These are phyloP conservation scores for Arabidopsis arenosa DNA, from an alignment of 345 rosid species.

Conservation along the genomic window DNA sequence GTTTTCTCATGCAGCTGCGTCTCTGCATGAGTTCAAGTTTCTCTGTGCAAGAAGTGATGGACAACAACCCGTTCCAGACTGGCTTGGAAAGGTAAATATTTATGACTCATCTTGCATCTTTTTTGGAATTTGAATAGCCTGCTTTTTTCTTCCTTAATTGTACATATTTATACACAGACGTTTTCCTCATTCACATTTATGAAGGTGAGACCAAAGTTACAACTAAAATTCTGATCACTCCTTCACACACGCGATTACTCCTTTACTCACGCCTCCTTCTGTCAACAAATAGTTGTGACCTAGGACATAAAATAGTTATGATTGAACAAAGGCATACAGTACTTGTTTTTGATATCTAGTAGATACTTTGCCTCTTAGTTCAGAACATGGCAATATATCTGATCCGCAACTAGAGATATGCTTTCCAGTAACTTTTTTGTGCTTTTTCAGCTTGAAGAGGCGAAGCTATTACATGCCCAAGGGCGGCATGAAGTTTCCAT, in stretches of 20 bases:
- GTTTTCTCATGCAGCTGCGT: conserved; percentile 88
- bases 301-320: conserved; percentile 11
- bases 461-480: conserved; percentile 88
- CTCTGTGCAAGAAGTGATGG: conserved; percentile 56
- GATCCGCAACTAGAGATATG: conserved; percentile 9
- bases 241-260: background rate
- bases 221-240: conserved; percentile 25
- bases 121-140: conserved; percentile 21
- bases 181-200: conserved; percentile 27
- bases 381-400: conserved; percentile 19
- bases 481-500: conserved; percentile 96
- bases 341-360: conserved; percentile 14
- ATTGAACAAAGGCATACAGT: conserved; percentile 6
- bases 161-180: conserved; percentile 4
- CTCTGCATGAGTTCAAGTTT: conserved; percentile 85
- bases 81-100: conserved; percentile 87
- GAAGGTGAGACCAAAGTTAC: conserved; percentile 13
- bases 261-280: background rate
- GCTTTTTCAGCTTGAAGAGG: conserved; percentile 86
- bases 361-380: conserved; percentile 26
- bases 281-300: conserved; percentile 23
- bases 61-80: conserved; percentile 56
- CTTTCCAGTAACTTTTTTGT: conserved; percentile 29
- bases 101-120: conserved; percentile 25
- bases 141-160: conserved; percentile 17